These are phyloP conservation scores for Colletotrichum sp. DNA, from an alignment of 2,329 filamentous ascomycete species.

Conservation along the genomic window DNA sequence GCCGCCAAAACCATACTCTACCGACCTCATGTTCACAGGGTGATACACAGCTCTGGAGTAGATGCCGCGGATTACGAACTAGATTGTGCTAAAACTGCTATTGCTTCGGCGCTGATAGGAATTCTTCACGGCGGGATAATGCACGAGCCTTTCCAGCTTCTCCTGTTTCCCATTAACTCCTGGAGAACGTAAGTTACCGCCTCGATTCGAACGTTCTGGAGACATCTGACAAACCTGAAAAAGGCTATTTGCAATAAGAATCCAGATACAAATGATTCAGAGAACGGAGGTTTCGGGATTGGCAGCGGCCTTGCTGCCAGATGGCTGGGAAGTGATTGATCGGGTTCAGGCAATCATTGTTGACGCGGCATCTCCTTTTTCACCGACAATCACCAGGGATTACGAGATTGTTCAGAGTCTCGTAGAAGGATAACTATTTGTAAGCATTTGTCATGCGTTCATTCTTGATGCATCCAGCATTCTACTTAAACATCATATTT, in stretches of 20 bases:
- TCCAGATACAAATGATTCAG: neutral
- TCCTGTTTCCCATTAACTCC: neutral
- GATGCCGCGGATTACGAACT: neutral
- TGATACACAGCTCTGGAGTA: neutral
- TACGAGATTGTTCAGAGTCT: neutral
- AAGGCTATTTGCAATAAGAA: neutral
- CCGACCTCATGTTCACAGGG: neutral
- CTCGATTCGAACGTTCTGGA: neutral
- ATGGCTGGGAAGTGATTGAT: neutral
- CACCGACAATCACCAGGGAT: neutral
- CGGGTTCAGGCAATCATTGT: neutral
- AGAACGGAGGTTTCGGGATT: neutral
- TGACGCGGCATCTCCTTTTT: neutral
- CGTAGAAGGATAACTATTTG: neutral
- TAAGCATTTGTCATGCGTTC: fast-evolving
- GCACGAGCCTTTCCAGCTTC: neutral
- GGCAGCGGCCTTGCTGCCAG: neutral
- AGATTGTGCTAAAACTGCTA: neutral
- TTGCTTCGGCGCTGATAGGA: neutral
- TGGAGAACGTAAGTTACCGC: neutral
- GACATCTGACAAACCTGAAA: neutral
- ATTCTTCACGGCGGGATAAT: neutral
- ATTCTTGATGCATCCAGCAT: neutral
- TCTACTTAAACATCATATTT: neutral
- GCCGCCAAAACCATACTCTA: neutral